Percentiles rank a stretch among this genome's conserved stretches.
phyloP scores from a whole-genome alignment of 805 yeast genomes.

The Cyberlindnera xylosilytica region DNA sequence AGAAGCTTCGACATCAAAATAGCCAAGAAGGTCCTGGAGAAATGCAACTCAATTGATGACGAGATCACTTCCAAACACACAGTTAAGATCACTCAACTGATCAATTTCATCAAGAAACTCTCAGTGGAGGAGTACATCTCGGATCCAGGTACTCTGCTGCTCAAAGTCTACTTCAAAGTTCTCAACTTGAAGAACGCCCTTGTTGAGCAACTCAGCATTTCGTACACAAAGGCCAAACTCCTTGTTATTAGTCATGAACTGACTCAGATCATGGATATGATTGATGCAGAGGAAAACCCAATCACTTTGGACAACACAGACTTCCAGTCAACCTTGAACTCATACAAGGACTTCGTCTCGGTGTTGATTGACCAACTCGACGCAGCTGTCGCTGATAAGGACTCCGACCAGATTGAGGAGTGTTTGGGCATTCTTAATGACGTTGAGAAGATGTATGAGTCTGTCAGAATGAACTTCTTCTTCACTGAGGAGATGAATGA shows the following conservation, averaged over 20 bases:
- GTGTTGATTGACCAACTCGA: conserved; percentile 57
- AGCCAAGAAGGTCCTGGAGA: conserved; percentile 49
- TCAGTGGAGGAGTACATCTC: conserved; percentile 23
- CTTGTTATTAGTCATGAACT: conserved; percentile 63
- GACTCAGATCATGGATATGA: conserved; percentile 36
- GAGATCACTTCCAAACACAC: conserved; percentile 42
- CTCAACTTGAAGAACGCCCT: conserved; percentile 49
- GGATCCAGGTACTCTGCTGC: conserved; percentile 23
- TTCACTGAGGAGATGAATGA: conserved; percentile 29
- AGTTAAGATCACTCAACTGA: conserved; percentile 42
- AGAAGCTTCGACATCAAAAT: conserved; percentile 50
- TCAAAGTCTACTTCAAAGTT: conserved; percentile 30
- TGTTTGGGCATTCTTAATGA: conserved; percentile 65
- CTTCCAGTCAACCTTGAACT: conserved; percentile 40
- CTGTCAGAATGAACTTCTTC: conserved; percentile 39
- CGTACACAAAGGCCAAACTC: conserved; percentile 63
- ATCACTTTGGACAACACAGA: conserved; percentile 26
- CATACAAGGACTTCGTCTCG: conserved; percentile 59
- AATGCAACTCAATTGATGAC: conserved; percentile 45
- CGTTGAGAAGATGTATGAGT: conserved; percentile 71
- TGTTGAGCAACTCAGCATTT: conserved; percentile 50
- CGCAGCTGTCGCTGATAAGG: conserved; percentile 48
- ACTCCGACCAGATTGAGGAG: conserved; percentile 58
- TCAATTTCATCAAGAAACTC: conserved; percentile 33
- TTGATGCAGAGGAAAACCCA: conserved; percentile 21